Evolutionary conservation across 1,139 yeast genomes (phyloP).

Genomic region (Pichia sp.): DNA sequence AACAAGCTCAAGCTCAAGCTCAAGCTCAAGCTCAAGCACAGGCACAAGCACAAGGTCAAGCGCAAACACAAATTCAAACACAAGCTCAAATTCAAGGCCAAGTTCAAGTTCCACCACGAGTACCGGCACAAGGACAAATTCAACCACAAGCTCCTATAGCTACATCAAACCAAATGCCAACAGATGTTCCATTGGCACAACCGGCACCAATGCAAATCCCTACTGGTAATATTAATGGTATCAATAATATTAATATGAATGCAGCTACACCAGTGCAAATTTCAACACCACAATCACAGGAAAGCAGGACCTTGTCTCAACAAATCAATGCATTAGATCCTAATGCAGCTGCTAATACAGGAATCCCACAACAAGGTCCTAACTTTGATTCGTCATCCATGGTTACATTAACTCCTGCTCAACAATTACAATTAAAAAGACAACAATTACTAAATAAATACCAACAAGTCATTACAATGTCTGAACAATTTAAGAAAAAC

Average conservation of each 20-base stretch:
- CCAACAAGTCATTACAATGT: conserved; percentile 29
- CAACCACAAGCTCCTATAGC: conserved; percentile 7
- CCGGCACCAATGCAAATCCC: not conserved
- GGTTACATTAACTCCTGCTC: conserved; percentile 13
- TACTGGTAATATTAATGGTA: not conserved
- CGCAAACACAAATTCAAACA: conserved; percentile 1
- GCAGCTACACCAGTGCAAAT: conserved; percentile 11
- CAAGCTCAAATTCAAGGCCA: conserved; percentile 19
- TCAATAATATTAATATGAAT: not conserved
- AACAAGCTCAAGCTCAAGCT: conserved; percentile 22
- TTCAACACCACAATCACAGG: conserved; percentile 7
- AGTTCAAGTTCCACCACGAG: conserved; percentile 14
- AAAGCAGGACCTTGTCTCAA: conserved; percentile 9
- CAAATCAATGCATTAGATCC: conserved; percentile 4
- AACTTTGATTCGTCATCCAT: conserved; percentile 1
- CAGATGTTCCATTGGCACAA: not conserved
- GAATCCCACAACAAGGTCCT: not conserved
- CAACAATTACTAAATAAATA: conserved; percentile 29
- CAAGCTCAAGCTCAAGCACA: conserved; percentile 13
- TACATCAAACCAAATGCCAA: not conserved
- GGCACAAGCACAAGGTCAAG: conserved; percentile 7
- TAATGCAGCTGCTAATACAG: not conserved
- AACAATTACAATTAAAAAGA: conserved; percentile 20
- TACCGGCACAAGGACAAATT: conserved; percentile 7
- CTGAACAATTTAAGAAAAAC: conserved; percentile 41